Base-by-base conservation (phyloP, 306 rosid genomes). In the Malus orientalis region DNA sequence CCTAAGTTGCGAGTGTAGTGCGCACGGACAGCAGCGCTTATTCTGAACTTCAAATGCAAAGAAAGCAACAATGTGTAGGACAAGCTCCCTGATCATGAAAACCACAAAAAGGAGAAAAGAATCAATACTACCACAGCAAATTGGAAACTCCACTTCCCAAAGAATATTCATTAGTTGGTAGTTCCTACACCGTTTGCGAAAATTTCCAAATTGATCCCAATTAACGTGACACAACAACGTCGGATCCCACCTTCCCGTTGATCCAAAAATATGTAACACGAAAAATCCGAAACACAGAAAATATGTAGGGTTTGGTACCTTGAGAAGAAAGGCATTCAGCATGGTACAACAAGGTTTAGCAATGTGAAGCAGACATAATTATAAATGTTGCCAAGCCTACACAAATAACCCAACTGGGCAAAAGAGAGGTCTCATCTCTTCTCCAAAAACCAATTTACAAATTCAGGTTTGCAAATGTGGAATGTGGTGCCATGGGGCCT, bases 41-140 rank as follows among this genome's bases (percentile, higher is more conserved):
- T 58, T 49, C 74, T 67, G 40, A 67, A 65, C 86, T 81, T 71
- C 73, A 80, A 78, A 70, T 15, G 11, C 9, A 62, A 71, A 68
- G 38, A 33, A 67, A 15, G 45, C 42, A 77, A 80, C 40, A 62
- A 13, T 25, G 27, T 19, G n/a, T 36, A 27, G 8, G 57, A 65
- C 8, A 74, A 27, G 69, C 13, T 29, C 53, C 59, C 59, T 18
- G 58, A 55, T 49, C 54, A 70, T 18, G 73, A 19, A 42, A 71
- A 65, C 18, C 70, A 71, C 66, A 19, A 51, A 16, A 57, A 44
- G 27, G 70, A 70, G 67, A 80, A 25, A 67, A 70, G 62, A 55
- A 74, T 51, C n/a, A 75, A 68, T 45, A 62, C 30, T 22, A 2
- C 33, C 29, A 64, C 14, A 72, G 36, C 11, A 18, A 74, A 44